Conservation (phyloP, 495 filamentous ascomycete species). For the Neurospora sp. region DNA sequence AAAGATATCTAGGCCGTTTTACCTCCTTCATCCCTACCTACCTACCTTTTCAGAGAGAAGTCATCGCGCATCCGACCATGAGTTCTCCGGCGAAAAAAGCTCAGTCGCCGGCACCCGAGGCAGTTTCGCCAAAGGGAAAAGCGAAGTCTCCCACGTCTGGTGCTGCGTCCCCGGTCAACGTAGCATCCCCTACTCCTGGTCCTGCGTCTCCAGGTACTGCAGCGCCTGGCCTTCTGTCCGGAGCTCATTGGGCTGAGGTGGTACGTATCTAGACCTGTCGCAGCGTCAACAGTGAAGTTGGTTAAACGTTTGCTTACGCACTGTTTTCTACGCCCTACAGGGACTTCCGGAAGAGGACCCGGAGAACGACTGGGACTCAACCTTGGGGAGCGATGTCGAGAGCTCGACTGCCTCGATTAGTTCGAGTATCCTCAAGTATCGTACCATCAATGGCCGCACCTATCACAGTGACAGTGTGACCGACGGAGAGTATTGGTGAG, state of each 20-base stretch:
- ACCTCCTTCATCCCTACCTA: background rate
- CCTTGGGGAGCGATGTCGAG: constrained; percentile 22
- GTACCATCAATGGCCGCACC: constrained; percentile 28
- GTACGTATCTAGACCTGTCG: background rate
- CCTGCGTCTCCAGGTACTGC: background rate
- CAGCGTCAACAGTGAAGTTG: background rate
- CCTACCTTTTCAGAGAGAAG: background rate
- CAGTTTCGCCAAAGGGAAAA: background rate
- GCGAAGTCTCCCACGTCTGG: background rate
- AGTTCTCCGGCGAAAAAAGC: background rate
- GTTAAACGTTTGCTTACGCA: background rate
- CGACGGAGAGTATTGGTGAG: constrained; percentile 19
- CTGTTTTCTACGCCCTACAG: background rate
- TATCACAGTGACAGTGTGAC: constrained; percentile 27
- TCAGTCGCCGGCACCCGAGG: background rate
- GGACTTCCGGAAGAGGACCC: background rate
- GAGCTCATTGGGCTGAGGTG: constrained; percentile 4
- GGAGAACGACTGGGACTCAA: constrained; percentile 27
- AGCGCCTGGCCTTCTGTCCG: background rate
- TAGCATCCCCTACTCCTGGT: background rate
- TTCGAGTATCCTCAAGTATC: constrained; percentile 34
- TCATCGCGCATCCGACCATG: background rate
- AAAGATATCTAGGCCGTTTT: background rate
- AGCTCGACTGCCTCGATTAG: constrained; percentile 34
- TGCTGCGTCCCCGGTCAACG: background rate